Conservation (phyloP, 2,329 filamentous ascomycete genomes). For the Monascus ruber region DNA sequence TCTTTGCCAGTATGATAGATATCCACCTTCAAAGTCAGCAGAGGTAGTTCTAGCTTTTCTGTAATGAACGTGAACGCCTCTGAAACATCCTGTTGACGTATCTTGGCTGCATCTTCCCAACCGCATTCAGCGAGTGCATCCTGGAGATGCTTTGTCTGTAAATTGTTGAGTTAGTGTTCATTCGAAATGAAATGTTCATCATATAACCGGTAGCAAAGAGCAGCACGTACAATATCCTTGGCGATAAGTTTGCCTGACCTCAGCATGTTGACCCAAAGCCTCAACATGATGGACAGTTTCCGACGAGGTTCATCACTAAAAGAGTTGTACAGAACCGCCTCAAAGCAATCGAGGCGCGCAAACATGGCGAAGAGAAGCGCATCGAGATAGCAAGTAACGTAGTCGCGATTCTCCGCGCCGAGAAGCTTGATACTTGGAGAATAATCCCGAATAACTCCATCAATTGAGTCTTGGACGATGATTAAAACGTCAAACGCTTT, state of each 20-base stretch:
- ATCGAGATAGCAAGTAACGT: constrained; percentile 91
- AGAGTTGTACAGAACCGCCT: constrained; percentile 76
- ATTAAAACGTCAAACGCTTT: constrained; percentile 66
- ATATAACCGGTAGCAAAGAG: no score
- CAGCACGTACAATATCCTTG: constrained; percentile 57
- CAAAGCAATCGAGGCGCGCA: constrained; percentile 76
- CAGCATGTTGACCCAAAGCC: constrained; percentile 89
- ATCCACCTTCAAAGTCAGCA: constrained; percentile 86
- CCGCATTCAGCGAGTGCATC: constrained; percentile 73
- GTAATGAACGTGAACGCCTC: constrained; percentile 95
- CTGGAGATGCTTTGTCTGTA: constrained; percentile 69
- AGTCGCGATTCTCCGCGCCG: constrained; percentile 74
- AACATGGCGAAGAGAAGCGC: constrained; percentile 94
- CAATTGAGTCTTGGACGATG: constrained; percentile 68
- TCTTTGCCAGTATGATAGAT: constrained; percentile 85
- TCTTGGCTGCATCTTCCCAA: constrained; percentile 65
- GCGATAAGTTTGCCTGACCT: constrained; percentile 75
- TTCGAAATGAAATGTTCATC: not conserved
- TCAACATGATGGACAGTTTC: constrained; percentile 64
- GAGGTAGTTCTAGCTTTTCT: constrained; percentile 72
- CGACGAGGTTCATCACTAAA: constrained; percentile 61
- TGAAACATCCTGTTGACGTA: constrained; percentile 88
- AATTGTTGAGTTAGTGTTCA: constrained; percentile 1
- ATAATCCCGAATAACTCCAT: constrained; percentile 67
- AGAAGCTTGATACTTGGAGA: constrained; percentile 60